These are phyloP conservation scores for Apophysomyces trapeziformis DNA, from an alignment of 371 early-diverging fungal species.

Conservation along the genomic window DNA sequence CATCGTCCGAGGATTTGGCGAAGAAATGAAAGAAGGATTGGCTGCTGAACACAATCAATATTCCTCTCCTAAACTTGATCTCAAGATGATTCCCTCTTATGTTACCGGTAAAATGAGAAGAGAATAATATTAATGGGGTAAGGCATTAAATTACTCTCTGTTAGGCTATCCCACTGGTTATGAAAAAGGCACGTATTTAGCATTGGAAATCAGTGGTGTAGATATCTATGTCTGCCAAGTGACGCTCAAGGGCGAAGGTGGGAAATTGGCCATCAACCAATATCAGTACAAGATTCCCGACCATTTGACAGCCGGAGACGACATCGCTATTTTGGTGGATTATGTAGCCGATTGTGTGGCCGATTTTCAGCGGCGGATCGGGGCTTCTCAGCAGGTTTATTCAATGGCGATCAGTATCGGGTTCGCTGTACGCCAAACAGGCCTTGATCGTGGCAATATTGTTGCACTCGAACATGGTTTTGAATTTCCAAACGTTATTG, in stretches of 20 bases:
- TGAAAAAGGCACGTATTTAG: slow-evolving; percentile 89
- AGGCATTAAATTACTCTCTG: background rate
- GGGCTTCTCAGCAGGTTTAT: slow-evolving; percentile 45
- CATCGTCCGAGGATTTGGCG: slow-evolving; percentile 35
- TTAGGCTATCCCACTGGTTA: slow-evolving; percentile 78
- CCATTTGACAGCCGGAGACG: slow-evolving; percentile 71
- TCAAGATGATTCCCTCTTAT: slow-evolving; percentile 58
- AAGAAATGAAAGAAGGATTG: slow-evolving; percentile 53
- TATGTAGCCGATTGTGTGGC: slow-evolving; percentile 80
- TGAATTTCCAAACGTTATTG: slow-evolving; percentile 50
- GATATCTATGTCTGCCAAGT: slow-evolving; percentile 57
- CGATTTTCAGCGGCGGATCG: slow-evolving; percentile 50
- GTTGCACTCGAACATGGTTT: slow-evolving; percentile 46
- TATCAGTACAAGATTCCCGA: slow-evolving; percentile 82
- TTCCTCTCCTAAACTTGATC: slow-evolving; percentile 30
- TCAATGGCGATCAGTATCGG: slow-evolving; percentile 56
- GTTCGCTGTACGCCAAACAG: slow-evolving; percentile 51
- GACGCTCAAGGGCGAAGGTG: slow-evolving; percentile 52
- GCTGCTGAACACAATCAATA: slow-evolving; percentile 16
- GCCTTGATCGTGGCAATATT: slow-evolving; percentile 42
- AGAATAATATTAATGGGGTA: background rate
- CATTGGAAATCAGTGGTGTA: slow-evolving; percentile 92
- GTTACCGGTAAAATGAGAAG: slow-evolving; percentile 43
- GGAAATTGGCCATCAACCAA: slow-evolving; percentile 54
- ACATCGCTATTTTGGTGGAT: slow-evolving; percentile 74